phyloP scores from a whole-genome alignment of 2,329 filamentous ascomycete genomes.

The Aschersonia sp. region DNA sequence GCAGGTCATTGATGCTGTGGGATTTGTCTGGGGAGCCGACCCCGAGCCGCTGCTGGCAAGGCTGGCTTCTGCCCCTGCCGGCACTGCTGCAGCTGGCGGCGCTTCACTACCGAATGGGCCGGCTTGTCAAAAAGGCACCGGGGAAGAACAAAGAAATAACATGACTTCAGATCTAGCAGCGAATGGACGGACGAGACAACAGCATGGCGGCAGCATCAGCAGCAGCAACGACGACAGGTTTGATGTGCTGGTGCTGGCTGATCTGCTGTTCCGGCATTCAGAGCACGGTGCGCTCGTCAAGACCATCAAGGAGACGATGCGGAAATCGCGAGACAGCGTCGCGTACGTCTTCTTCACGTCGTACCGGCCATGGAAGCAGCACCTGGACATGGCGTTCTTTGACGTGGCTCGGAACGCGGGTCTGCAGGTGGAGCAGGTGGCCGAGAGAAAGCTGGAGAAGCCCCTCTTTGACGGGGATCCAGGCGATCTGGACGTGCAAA shows the following conservation, averaged over 20 bases:
- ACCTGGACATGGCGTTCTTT: constrained; percentile 80
- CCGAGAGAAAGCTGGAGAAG: constrained; percentile 70
- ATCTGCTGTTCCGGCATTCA: constrained; percentile 80
- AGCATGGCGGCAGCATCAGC: too few species aligned
- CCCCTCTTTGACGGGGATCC: constrained; percentile 83
- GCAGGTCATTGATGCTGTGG: constrained; percentile 39
- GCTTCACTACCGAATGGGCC: too few species aligned
- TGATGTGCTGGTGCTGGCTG: constrained; percentile 73
- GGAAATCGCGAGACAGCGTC: constrained; percentile 34
- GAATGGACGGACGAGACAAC: too few species aligned
- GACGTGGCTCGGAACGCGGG: constrained; percentile 56
- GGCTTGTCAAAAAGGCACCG: too few species aligned
- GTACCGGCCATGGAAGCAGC: constrained; percentile 78
- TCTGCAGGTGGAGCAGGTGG: constrained; percentile 63
- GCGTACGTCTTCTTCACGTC: constrained; percentile 90
- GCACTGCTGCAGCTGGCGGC: constrained; percentile 10
- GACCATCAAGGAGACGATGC: constrained; percentile 55
- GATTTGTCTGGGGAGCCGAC: constrained; percentile 73
- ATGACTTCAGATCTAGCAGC: too few species aligned
- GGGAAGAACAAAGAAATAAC: too few species aligned
- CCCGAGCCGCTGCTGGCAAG: constrained; percentile 41
- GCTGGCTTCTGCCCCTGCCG: constrained; percentile 18
- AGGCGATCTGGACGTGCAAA: constrained; percentile 66
- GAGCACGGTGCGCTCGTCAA: constrained; percentile 68
- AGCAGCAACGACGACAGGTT: constrained; percentile 27